Evolutionary conservation across 768 basidiomycete species (phyloP).

Genomic region (Rhizopogon rudus): DNA sequence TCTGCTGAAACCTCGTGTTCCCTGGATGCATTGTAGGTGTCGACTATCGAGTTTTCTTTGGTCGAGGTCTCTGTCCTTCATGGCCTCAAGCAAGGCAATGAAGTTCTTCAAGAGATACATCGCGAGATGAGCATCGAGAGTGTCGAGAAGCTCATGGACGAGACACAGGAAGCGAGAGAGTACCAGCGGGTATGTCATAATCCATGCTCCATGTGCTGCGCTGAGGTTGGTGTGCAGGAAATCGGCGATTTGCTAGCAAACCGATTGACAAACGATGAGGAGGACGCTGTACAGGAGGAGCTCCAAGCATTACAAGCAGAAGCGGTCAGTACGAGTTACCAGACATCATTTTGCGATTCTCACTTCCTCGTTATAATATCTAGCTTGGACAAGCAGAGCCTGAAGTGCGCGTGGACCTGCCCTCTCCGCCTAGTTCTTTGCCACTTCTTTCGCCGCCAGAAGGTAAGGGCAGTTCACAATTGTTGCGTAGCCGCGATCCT

Average conservation of each 20-base stretch:
- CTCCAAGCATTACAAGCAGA: conserved; percentile 63
- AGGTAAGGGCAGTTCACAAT: conserved; percentile 26
- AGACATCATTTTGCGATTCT: background rate
- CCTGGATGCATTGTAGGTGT: conserved; percentile 54
- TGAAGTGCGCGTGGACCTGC: conserved; percentile 37
- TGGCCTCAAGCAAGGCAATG: conserved; percentile 90
- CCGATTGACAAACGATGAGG: conserved; percentile 81
- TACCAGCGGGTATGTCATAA: conserved; percentile 70
- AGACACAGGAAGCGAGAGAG: conserved; percentile 87
- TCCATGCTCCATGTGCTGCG: background rate
- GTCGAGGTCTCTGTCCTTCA: conserved; percentile 90
- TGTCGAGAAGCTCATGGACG: conserved; percentile 92
- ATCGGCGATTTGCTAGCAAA: conserved; percentile 83
- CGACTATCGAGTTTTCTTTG: conserved; percentile 93
- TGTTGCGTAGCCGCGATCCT: background rate
- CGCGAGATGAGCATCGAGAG: conserved; percentile 87
- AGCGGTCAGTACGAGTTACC: conserved; percentile 33
- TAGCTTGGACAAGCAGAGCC: conserved; percentile 29
- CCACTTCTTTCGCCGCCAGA: conserved; percentile 26
- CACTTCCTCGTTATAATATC: background rate
- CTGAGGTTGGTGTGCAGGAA: conserved; percentile 52
- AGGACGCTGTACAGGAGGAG: conserved; percentile 89
- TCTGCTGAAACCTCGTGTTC: background rate
- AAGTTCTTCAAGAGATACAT: conserved; percentile 91
- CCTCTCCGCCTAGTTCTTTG: conserved; percentile 45